Base-by-base conservation (phyloP, 2,329 filamentous ascomycete species). In the Exophiala phaeomuriformis region DNA sequence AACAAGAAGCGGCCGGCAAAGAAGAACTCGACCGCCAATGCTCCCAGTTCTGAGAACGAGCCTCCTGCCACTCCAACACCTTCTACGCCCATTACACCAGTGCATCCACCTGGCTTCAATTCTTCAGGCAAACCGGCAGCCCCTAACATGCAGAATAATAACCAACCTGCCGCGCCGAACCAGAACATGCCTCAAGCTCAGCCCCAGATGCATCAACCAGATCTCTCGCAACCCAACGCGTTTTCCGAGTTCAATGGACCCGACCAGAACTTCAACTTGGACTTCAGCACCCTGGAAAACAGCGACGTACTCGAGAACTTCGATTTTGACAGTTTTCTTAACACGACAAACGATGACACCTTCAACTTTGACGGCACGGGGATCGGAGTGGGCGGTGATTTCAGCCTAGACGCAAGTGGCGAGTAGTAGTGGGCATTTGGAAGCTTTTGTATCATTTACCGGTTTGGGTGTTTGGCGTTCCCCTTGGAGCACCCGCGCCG, bases 291-390 rank as follows among this genome's bases (percentile, higher is more conserved):
- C 48, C 63, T 77, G 55, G 72, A 75, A 53, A 72, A 71, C 53
- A 66, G 68, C 35, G 72, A 77, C 62, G 68, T 76, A 32, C 64
- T 77, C 42, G 74, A 76, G 63, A 75, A 72, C 61, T 84, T 85
- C 65, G 81, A 85, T 67, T 85, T 85, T 65, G 82, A 84, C 64
- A 80, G 77, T 10, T 85, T 84, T 71, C 71, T 85, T 49, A 81
- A 83, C 63, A 80, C 77, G 30, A 71, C 69, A 5, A 64, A 56
- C 39, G 72, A 73, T 37, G 78, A 78, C 59, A 67, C 66, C 27
- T 74, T 74, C 60, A 68, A 68, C 29, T 74, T 74, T 54, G 67
- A 70, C 27, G 72, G 61, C 57, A 19, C 19, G 19, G 66, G 71
- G 52, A 63, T 66, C 8, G 72, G 73, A 57, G 69, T 70, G 61